Conservation (phyloP, 257 asterid species). For the Solanum okadae region DNA sequence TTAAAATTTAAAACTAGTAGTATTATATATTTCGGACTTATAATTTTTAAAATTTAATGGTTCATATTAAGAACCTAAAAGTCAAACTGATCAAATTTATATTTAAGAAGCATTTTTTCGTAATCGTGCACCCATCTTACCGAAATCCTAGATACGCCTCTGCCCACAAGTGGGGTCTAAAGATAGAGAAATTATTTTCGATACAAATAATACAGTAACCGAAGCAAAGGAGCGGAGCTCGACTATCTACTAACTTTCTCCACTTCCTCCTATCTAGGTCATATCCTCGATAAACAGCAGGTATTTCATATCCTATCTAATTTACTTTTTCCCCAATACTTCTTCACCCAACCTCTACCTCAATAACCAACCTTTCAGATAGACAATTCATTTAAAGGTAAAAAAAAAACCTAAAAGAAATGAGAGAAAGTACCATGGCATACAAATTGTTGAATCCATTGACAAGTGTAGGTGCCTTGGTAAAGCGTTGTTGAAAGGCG, state of each 20-base stretch:
- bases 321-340: neutral
- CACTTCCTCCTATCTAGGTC: neutral
- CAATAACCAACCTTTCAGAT: neutral
- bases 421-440: slow-evolving; percentile 57
- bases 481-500: slow-evolving; percentile 86
- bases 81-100: too few relatives aligned
- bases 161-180: neutral
- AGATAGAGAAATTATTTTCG: too few relatives aligned
- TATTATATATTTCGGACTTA: too few relatives aligned
- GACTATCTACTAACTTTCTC: neutral
- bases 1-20: too few relatives aligned
- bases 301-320: neutral
- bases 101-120: too few relatives aligned
- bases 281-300: neutral
- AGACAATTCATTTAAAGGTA: neutral
- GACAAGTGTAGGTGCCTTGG: slow-evolving; percentile 82
- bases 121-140: too few relatives aligned
- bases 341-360: neutral
- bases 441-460: slow-evolving; percentile 84
- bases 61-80: too few relatives aligned
- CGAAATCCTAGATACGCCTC: too few relatives aligned
- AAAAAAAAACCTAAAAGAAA: too few relatives aligned
- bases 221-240: neutral
- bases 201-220: neutral
- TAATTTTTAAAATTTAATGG: too few relatives aligned